A percentile compares a stretch with the other conserved stretches of the same genome.
phyloP scores from a whole-genome alignment of 768 basidiomycete species.

The Rickenella mellea region DNA sequence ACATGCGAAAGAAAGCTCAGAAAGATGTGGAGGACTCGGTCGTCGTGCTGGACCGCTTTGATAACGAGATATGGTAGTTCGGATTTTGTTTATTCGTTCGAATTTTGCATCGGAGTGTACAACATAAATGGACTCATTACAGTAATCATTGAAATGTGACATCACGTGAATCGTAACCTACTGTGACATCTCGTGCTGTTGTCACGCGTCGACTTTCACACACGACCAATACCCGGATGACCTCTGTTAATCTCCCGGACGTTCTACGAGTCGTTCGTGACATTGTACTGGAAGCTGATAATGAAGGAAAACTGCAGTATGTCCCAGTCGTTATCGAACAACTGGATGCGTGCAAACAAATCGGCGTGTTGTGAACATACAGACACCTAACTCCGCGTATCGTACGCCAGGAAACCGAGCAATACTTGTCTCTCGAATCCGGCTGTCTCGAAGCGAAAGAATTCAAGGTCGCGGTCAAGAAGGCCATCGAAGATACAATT shows the following conservation, averaged over 20 bases:
- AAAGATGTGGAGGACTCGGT: slow-evolving; percentile 92
- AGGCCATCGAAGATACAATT: slow-evolving; percentile 24
- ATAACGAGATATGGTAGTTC: slow-evolving; percentile 57
- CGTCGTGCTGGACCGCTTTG: slow-evolving; percentile 75
- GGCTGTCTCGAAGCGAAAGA: slow-evolving; percentile 32
- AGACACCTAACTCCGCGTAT: slow-evolving; percentile 40
- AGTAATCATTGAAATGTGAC: too few relatives aligned
- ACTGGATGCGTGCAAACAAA: background rate
- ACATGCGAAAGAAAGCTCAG: slow-evolving; percentile 96
- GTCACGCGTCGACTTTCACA: too few relatives aligned
- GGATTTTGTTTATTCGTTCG: background rate
- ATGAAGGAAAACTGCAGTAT: background rate
- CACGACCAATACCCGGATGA: too few relatives aligned
- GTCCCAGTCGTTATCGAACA: background rate
- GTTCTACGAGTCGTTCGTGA: too few relatives aligned
- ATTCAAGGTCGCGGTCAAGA: slow-evolving; percentile 34
- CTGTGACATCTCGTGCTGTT: too few relatives aligned
- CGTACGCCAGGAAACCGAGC: slow-evolving; percentile 42
- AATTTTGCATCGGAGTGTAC: too few relatives aligned
- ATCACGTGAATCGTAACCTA: too few relatives aligned
- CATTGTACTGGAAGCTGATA: too few relatives aligned
- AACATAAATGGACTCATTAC: too few relatives aligned
- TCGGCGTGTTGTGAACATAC: background rate
- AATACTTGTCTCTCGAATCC: slow-evolving; percentile 30
- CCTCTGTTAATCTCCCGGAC: too few relatives aligned